Conservation (phyloP, 2,329 filamentous ascomycete species). For the Scleromitrula shiraiana region DNA sequence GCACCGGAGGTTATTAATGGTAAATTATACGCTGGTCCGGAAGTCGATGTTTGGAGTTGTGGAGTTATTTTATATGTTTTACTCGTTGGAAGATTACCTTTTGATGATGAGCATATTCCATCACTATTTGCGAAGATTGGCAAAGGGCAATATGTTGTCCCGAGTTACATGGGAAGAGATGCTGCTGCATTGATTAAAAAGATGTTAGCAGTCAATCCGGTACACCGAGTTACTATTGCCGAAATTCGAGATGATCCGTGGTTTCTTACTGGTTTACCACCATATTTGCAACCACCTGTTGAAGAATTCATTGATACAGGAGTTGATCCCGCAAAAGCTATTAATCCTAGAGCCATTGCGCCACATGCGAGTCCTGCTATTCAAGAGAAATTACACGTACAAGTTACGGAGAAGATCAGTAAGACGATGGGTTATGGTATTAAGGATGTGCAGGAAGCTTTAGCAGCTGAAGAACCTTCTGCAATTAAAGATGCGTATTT, state of each 20-base stretch:
- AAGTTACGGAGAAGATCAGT: constrained; percentile 90
- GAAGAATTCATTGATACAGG: constrained; percentile 92
- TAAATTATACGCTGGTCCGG: constrained; percentile 92
- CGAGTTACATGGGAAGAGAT: constrained; percentile 80
- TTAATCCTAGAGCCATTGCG: constrained; percentile 73
- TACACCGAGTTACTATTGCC: constrained; percentile 86
- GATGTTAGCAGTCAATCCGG: constrained; percentile 92
- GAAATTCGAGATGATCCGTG: constrained; percentile 91
- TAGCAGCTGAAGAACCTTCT: constrained; percentile 86
- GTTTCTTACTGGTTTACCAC: constrained; percentile 81
- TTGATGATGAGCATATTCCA: constrained; percentile 97
- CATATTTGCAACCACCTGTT: constrained; percentile 77
- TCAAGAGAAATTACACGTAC: constrained; percentile 83
- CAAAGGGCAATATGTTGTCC: constrained; percentile 85
- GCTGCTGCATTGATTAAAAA: constrained; percentile 76
- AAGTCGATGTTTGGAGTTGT: constrained; percentile 98
- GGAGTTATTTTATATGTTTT: constrained; percentile 85
- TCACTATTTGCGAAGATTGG: constrained; percentile 97
- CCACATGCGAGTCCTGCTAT: constrained; percentile 70
- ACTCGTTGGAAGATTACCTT: constrained; percentile 75
- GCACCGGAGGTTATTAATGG: constrained; percentile 97
- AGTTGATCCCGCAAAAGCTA: constrained; percentile 87
- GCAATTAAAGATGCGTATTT: constrained; percentile 99
- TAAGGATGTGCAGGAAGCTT: constrained; percentile 87
- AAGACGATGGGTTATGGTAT: constrained; percentile 97